These are phyloP conservation scores for Stentor roeselii DNA, from an alignment of 73 alveolate species.

Conservation along the genomic window DNA sequence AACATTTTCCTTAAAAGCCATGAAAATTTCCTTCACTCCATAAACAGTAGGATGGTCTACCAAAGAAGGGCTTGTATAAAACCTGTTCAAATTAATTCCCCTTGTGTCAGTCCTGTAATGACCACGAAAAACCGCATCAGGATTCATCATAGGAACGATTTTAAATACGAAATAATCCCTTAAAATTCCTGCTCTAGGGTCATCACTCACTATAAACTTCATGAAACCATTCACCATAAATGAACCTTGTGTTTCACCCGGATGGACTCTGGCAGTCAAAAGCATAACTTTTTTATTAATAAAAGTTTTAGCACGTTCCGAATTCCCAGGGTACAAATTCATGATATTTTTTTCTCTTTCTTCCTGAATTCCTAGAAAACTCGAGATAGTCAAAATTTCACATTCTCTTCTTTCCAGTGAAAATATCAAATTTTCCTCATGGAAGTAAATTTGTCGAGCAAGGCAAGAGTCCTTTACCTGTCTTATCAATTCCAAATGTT, in stretches of 20 bases:
- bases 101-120: conserved; percentile 82
- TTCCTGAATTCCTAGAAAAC: conserved; percentile 18
- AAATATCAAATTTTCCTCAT: conserved; percentile 28
- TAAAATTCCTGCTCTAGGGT: conserved; percentile 70
- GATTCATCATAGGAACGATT: conserved; percentile 99
- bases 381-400: conserved; percentile 32
- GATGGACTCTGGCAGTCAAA: conserved; percentile 96
- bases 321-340: not conserved
- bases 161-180: conserved; percentile 83
- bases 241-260: conserved; percentile 96
- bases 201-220: conserved; percentile 82
- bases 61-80: conserved; percentile 95
- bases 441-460: conserved; percentile 16
- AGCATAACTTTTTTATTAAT: conserved; percentile 56
- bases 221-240: conserved; percentile 67
- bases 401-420: conserved; percentile 38
- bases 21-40: conserved; percentile 86
- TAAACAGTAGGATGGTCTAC: conserved; percentile 94
- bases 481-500: conserved; percentile 24
- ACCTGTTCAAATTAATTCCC: conserved; percentile 97
- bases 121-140: conserved; percentile 99
- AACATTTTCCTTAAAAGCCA: conserved; percentile 85
- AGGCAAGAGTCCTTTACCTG: conserved; percentile 20
- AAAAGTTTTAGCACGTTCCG: conserved; percentile 3
- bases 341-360: conserved; percentile 19